phyloP scores from a whole-genome alignment of 225 moss, liverwort and hornwort species.

The Polytrichum commune region DNA sequence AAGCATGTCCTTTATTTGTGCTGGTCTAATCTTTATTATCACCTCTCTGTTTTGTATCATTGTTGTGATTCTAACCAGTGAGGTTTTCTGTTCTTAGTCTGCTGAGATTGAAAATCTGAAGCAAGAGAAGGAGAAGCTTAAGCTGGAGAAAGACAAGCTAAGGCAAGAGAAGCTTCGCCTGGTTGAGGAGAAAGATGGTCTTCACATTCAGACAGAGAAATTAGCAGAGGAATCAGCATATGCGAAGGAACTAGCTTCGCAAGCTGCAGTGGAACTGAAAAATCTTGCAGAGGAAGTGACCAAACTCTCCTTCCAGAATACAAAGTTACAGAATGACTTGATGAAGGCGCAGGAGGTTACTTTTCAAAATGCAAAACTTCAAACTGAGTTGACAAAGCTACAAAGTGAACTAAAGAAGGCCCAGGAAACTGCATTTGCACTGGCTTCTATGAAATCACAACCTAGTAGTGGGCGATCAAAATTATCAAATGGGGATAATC shows the following conservation, averaged over 20 bases:
- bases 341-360: constrained; percentile 51
- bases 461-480: constrained; percentile 42
- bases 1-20: too few species aligned
- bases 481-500: constrained; percentile 58
- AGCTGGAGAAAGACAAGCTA: constrained; percentile 56
- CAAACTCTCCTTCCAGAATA: constrained; percentile 91
- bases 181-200: constrained; percentile 57
- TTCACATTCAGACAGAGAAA: constrained; percentile 72
- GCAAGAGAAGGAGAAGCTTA: constrained; percentile 70
- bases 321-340: constrained; percentile 84
- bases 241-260: constrained; percentile 87
- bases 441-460: constrained; percentile 49
- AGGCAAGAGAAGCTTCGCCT: constrained; percentile 49
- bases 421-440: constrained; percentile 77
- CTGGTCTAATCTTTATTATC: too few species aligned
- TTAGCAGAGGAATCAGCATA: constrained; percentile 90
- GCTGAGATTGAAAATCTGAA: constrained; percentile 82
- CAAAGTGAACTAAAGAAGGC: constrained; percentile 76
- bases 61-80: too few species aligned
- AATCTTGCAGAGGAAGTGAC: constrained; percentile 98
- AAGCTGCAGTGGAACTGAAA: constrained; percentile 94
- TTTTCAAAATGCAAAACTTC: constrained; percentile 79
- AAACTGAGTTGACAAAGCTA: constrained; percentile 65
- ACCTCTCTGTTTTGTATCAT: too few species aligned
- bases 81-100: constrained; percentile 27